phyloP scores from a whole-genome alignment of 2,329 filamentous ascomycete genomes.

The Alternaria viburni region DNA sequence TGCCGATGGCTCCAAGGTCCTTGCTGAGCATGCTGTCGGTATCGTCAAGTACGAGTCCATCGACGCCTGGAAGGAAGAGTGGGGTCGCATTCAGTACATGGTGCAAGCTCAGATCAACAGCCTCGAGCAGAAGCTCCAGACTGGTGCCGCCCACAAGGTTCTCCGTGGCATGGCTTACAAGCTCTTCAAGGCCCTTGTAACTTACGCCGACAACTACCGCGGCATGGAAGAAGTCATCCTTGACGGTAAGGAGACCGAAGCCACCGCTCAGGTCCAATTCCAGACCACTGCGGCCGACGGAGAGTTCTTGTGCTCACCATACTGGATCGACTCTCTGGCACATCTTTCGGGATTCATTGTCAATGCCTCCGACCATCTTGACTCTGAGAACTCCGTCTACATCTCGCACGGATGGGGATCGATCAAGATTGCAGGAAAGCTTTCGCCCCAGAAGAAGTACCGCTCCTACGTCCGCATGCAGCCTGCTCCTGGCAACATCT shows the following conservation, averaged over 20 bases:
- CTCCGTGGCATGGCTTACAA: conserved; percentile 81
- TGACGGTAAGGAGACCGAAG: conserved; percentile 62
- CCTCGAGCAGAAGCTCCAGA: conserved; percentile 69
- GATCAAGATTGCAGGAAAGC: conserved; percentile 62
- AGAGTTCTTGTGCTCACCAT: conserved; percentile 64
- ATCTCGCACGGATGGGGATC: conserved; percentile 68
- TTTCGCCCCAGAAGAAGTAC: conserved; percentile 61
- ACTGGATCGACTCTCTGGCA: conserved; percentile 65
- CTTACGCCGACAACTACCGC: conserved; percentile 63
- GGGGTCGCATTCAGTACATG: conserved; percentile 69
- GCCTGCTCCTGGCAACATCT: conserved; percentile 60
- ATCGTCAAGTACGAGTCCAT: conserved; percentile 67
- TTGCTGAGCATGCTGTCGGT: conserved; percentile 67
- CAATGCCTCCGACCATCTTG: conserved; percentile 64
- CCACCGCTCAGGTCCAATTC: conserved; percentile 62
- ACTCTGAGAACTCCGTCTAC: conserved; percentile 65
- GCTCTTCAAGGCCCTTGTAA: conserved; percentile 65
- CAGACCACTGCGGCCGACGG: conserved; percentile 60
- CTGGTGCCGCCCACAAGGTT: conserved; percentile 73
- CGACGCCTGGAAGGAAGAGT: conserved; percentile 68
- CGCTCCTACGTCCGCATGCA: conserved; percentile 69
- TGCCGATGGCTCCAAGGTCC: conserved; percentile 62
- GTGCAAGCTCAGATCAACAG: conserved; percentile 65
- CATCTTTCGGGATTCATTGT: conserved; percentile 67
- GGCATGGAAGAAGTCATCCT: conserved; percentile 66